A percentile compares a stretch with the other conserved stretches of the same genome.
Evolutionary conservation across 768 basidiomycete genomes (phyloP).

Genomic region (Agrocybe pediades): DNA sequence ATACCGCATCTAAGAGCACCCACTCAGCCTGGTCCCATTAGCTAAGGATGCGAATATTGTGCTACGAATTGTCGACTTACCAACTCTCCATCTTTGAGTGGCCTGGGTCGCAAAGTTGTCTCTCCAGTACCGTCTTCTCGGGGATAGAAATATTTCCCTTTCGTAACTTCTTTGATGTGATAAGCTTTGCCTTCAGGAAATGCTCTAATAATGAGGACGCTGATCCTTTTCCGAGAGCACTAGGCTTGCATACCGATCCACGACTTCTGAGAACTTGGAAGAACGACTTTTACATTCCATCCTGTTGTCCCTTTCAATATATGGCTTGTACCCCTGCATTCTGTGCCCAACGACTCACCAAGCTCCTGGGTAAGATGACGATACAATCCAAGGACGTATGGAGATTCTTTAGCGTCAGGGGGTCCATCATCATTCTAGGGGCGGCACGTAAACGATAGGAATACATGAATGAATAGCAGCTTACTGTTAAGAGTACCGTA

Average conservation of each 20-base stretch:
- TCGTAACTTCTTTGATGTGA: slow-evolving; percentile 72
- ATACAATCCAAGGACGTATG: slow-evolving; percentile 75
- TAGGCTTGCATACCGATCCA: slow-evolving; percentile 69
- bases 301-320: slow-evolving; percentile 41
- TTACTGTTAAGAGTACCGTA: slow-evolving; percentile 42
- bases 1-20: slow-evolving; percentile 86
- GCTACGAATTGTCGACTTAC: slow-evolving; percentile 30
- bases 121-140: slow-evolving; percentile 72
- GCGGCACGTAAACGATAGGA: slow-evolving; percentile 1
- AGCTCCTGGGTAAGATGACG: slow-evolving; percentile 57
- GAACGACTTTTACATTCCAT: slow-evolving; percentile 79
- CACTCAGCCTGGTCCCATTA: slow-evolving; percentile 63
- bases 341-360: slow-evolving; percentile 38
- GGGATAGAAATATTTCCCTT: slow-evolving; percentile 79
- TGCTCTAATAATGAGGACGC: neutral
- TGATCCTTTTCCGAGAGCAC: neutral
- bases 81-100: slow-evolving; percentile 73
- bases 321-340: neutral
- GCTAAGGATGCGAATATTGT: neutral
- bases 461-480: slow-evolving; percentile 2
- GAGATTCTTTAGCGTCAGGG: slow-evolving; percentile 63
- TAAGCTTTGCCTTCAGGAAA: slow-evolving; percentile 74
- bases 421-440: slow-evolving; percentile 85
- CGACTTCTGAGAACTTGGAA: slow-evolving; percentile 81
- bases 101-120: slow-evolving; percentile 57